phyloP scores from a whole-genome alignment of 2,329 filamentous ascomycete genomes.

The Xylariaceae sp. region DNA sequence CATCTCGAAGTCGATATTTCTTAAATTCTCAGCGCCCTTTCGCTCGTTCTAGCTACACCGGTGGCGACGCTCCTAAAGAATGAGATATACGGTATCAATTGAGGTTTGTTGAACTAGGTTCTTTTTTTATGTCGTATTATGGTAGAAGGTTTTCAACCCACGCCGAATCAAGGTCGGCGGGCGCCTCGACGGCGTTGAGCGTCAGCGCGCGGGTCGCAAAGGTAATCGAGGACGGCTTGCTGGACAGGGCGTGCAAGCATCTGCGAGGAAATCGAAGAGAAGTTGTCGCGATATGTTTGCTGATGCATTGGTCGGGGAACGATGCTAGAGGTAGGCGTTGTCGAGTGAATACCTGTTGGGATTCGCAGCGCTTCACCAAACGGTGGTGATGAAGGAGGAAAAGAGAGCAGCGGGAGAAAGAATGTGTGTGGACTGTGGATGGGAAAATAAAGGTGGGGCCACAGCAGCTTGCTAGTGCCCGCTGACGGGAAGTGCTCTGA shows the following conservation, averaged over 20 bases:
- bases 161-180: constrained; percentile 37
- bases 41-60: neutral
- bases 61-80: neutral
- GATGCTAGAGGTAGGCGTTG: constrained; percentile 10
- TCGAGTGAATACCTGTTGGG: constrained; percentile 8
- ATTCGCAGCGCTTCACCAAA: constrained; percentile 18
- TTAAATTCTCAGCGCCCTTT: neutral
- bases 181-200: constrained; percentile 55
- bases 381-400: constrained; percentile 17
- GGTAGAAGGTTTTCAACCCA: constrained; percentile 23
- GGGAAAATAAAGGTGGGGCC: constrained; percentile 3
- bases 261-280: constrained; percentile 48
- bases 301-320: constrained; percentile 47
- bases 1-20: constrained; percentile 32
- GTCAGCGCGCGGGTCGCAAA: constrained; percentile 50
- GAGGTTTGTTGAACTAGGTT: neutral
- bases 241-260: constrained; percentile 51
- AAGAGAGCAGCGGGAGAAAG: constrained; percentile 11
- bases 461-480: neutral
- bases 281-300: constrained; percentile 40
- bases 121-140: neutral
- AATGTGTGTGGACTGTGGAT: constrained; percentile 8
- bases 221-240: constrained; percentile 43
- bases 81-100: neutral
- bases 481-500: neutral